Evolutionary conservation across 768 basidiomycete species (phyloP), one percentile per base, ranked within the genome.

Genomic region (Trametes sanguinea): DNA sequence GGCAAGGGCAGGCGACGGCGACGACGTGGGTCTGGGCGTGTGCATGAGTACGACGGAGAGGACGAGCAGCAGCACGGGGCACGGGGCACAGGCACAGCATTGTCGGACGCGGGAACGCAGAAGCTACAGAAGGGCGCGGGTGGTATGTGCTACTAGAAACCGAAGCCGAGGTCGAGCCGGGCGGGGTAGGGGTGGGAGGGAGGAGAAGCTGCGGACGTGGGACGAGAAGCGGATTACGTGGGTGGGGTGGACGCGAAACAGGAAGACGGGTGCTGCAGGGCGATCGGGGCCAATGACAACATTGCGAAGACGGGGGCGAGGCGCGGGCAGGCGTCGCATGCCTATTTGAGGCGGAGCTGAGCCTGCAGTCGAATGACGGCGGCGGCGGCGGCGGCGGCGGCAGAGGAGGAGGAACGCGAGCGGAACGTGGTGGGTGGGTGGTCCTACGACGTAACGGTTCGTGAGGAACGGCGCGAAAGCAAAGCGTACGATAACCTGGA

Each of bases 401-500:
- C 22, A 22, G 22, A 22, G 22, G 22, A 22, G 22, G 22, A 22
- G 22, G 22, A 22, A 22, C 22, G 22, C 22, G 22, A 22, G 22
- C 22, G 13, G 48, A 43, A 43, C 13, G 42, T n/a, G 42, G n/a
- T 14, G 32, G 29, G 48, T 14, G 40, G 35, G 29, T 37, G 8
- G 47, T 58, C 57, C 47, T 47, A 46, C 51, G 51, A 30, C 44
- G 51, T 37, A 54, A 32, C 51, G 51, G 10, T 37, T 44, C 27
- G 57, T 53, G 51, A 60, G 51, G 59, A 54, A 32, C 51, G 51
- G 10, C 29, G 51, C 27, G 57, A 46, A 44, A 60, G 51, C 51
- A 60, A 53, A 47, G 52, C 58, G 52, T 60, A 54, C 53, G 59
- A 60, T 60, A 60, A 42, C 52, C 44, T 33, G 45, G 39, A 54